Evolutionary conservation across 306 rosid species (phyloP), one percentile per base, ranked within the genome.

Genomic region (Cercis canadensis): DNA sequence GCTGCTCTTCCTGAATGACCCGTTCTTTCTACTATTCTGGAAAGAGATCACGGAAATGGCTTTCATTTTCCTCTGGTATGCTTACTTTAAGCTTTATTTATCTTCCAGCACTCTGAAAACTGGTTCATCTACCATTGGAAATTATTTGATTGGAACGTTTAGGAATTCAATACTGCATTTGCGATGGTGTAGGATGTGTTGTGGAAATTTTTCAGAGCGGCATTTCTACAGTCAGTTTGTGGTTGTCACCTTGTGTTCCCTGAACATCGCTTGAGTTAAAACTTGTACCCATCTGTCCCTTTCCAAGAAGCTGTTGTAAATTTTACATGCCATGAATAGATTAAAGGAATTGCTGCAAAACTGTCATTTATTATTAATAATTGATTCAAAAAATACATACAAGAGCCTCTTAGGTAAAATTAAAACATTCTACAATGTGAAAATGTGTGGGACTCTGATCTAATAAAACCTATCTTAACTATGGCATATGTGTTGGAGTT

Each of bases 381-480:
- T 75, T 70, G 77, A 36, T 69, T 57, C 63, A 79, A 86, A 74
- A 83, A 88, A 84, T 78, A 70, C 81, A 80, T 73, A 74, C 70
- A 70, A 49, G 72, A 70, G 76, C 87, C 76, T 79, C 88, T 69
- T 71, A 54, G 24, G 74, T 70, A 55, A 73, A 59, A 73, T 67
- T 68, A 75, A 85, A 78, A 81, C 81, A 75, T 86, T 81, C 78
- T 75, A 72, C 75, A 69, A 66, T 73, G 66, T 57, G 79, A 60
- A 78, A 76, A 70, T 75, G 83, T 78, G 81, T 79, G 80, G 87
- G 80, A 80, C 67, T 86, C 87, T 75, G 47, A 72, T 52, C 87
- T 84, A 84, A 56, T 65, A 60, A 67, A 53, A 56, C 76, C 89
- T 80, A 82, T 40, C 57, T 84, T 75, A 71, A 68, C 78, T 79